Evolutionary conservation across 768 basidiomycete genomes (phyloP).

Genomic region (Trametes maxima): DNA sequence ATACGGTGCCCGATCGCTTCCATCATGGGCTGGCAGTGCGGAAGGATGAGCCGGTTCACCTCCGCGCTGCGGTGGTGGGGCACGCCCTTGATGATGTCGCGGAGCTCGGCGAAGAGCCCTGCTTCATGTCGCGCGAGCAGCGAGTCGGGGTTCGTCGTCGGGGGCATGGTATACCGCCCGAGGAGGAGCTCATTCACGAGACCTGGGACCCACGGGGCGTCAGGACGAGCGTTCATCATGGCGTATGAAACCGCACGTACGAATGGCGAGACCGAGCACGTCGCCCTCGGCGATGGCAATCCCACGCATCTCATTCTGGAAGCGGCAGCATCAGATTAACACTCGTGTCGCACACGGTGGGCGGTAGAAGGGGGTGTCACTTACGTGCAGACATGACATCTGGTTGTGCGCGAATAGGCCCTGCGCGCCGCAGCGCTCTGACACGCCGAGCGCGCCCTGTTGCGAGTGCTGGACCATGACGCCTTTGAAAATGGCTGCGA

Average conservation of each 20-base stretch:
- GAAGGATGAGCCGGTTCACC: slow-evolving; percentile 49
- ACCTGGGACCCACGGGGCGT: slow-evolving; percentile 35
- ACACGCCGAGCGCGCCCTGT: slow-evolving; percentile 24
- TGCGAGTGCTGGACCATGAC: slow-evolving; percentile 31
- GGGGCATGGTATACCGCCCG: slow-evolving; percentile 53
- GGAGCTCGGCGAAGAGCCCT: slow-evolving; percentile 37
- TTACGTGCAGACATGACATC: slow-evolving; percentile 36
- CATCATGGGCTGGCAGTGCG: slow-evolving; percentile 25
- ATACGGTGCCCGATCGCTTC: slow-evolving; percentile 37
- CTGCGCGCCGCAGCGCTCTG: slow-evolving; percentile 47
- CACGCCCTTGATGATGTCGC: slow-evolving; percentile 12
- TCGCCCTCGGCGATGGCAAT: slow-evolving; percentile 50
- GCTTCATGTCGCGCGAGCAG: slow-evolving; percentile 53
- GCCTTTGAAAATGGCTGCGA: slow-evolving; percentile 38
- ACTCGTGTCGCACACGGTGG: not conserved
- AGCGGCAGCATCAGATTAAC: not conserved
- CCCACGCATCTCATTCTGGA: slow-evolving; percentile 42
- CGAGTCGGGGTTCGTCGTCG: slow-evolving; percentile 45
- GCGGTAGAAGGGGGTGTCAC: slow-evolving; percentile 5
- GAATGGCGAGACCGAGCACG: slow-evolving; percentile 41
- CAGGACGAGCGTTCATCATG: slow-evolving; percentile 10
- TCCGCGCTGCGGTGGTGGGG: slow-evolving; percentile 50
- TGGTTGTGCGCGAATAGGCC: slow-evolving; percentile 44
- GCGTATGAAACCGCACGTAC: slow-evolving; percentile 29
- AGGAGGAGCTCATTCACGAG: slow-evolving; percentile 62